These are phyloP conservation scores for Boletellus emodensis DNA, from an alignment of 768 basidiomycete genomes.

Conservation along the genomic window DNA sequence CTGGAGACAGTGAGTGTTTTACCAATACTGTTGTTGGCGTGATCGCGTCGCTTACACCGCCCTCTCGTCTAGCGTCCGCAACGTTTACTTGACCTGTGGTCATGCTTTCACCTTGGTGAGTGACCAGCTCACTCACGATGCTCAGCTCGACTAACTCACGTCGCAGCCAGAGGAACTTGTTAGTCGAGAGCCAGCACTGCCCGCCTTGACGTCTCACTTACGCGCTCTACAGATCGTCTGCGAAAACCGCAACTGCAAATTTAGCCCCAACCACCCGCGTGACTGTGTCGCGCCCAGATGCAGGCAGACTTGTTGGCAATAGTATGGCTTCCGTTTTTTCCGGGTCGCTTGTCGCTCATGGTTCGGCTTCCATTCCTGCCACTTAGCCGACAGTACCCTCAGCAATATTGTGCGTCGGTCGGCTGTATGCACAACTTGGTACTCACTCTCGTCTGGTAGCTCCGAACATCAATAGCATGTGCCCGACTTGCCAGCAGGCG, in stretches of 20 bases:
- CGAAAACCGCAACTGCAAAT: constrained; percentile 44
- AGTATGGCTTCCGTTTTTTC: constrained; percentile 31
- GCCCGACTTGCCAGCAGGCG: constrained; percentile 38
- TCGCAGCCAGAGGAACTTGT: constrained; percentile 39
- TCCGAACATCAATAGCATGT: constrained; percentile 39
- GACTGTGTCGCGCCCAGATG: constrained; percentile 42
- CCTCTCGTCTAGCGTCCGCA: constrained; percentile 36
- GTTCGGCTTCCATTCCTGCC: background rate
- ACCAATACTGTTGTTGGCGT: background rate
- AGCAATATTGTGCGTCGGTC: constrained; percentile 41
- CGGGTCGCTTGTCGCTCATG: constrained; percentile 8
- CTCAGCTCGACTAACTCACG: constrained; percentile 3
- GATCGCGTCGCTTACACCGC: background rate
- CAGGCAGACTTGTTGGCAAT: constrained; percentile 45
- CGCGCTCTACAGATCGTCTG: constrained; percentile 42
- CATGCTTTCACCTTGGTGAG: constrained; percentile 45
- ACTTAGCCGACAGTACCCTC: constrained; percentile 40
- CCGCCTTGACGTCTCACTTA: constrained; percentile 3
- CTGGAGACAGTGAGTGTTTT: constrained; percentile 47
- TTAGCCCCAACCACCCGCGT: constrained; percentile 49
- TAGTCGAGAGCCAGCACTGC: background rate
- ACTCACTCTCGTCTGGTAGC: constrained; percentile 26
- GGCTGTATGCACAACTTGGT: background rate
- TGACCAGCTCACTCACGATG: background rate
- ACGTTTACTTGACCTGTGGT: constrained; percentile 45